Base-by-base conservation (phyloP, 2,329 filamentous ascomycete genomes). In the Ophiosphaerella korrae region DNA sequence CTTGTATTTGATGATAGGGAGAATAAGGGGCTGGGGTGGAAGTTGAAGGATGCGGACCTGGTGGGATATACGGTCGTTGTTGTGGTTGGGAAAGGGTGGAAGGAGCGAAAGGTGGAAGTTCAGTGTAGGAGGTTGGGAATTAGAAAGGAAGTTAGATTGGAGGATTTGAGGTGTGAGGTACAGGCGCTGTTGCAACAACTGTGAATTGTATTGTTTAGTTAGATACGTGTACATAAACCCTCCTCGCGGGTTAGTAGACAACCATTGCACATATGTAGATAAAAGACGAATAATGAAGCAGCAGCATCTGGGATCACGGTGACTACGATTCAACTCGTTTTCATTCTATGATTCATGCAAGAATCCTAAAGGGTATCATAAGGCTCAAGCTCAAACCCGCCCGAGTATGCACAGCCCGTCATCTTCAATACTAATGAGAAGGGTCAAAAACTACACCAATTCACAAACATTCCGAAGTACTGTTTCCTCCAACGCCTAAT, bases 41-140 rank as follows among this genome's bases (percentile, higher is more conserved):
- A 96, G 72, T 78, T 97, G 67, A 86, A 85, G 33, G 94, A 99
- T 75, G 94, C 93, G 1, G 92, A 97, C 72, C 71, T 94, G 50
- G 84, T 93, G 47, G 94, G 94, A 3, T 96, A 95, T 70, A 93
- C 93, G 0, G 80, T 97, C 11, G 80, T 93, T 7, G 79, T 97
- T 11, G 81, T 97, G 2, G 73, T 97, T 29, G 93, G 93, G 6
- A 55, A 59, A 14, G 53, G 52, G 7, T 75, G 72, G 72, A 66
- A 62, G 54, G 61, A 68, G 33, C 63, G 36, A 41, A 51, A 80
- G 13, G 83, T 88, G 33, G 92, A 96, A 71, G 83, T 96, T 26
- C 90, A 96, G 67, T 93, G 90, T 74, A 82, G 90, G 52, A 80
- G 82, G 48, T 75, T 93, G 23, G 81, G 78, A 6, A 64, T 89